Evolutionary conservation across 2,329 filamentous ascomycete genomes (phyloP).

Genomic region (Onygenales sp.): DNA sequence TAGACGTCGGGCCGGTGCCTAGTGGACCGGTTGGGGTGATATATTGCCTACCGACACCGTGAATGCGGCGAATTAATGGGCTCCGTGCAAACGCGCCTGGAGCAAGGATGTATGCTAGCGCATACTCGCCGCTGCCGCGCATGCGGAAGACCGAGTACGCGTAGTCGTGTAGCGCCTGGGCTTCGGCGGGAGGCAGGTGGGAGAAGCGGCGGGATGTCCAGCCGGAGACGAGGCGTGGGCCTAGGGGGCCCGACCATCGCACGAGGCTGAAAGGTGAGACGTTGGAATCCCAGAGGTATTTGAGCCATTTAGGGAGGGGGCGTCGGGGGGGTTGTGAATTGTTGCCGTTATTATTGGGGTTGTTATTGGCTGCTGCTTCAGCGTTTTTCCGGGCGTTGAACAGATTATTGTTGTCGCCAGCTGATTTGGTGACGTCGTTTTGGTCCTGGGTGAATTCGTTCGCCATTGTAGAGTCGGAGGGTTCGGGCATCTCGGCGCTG

Average conservation of each 20-base stretch:
- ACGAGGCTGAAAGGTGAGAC: conserved; percentile 90
- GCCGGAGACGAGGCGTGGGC: conserved; percentile 82
- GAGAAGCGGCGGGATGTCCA: conserved; percentile 93
- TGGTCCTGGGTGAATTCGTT: conserved; percentile 76
- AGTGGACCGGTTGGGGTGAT: conserved; percentile 20
- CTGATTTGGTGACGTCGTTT: conserved; percentile 26
- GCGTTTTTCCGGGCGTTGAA: conserved; percentile 39
- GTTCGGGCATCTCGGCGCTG: conserved; percentile 68
- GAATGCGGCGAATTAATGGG: conserved; percentile 78
- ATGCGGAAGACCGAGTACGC: conserved; percentile 91
- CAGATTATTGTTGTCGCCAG: conserved; percentile 41
- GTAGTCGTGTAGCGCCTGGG: conserved; percentile 81
- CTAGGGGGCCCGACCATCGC: conserved; percentile 77
- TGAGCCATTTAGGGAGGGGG: conserved; percentile 73
- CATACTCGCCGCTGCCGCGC: conserved; percentile 87
- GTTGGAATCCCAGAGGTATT: conserved; percentile 94
- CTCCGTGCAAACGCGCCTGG: conserved; percentile 86
- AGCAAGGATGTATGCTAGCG: conserved; percentile 81
- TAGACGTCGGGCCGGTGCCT: conserved; percentile 3
- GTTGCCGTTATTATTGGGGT: conserved; percentile 22
- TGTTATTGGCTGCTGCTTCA: conserved; percentile 17
- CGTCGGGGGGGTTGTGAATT: conserved; percentile 42
- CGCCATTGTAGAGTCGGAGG: conserved; percentile 59
- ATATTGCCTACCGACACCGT: conserved; percentile 70
- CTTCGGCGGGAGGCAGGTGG: conserved; percentile 70